Evolutionary conservation across 2,329 filamentous ascomycete species (phyloP).

Genomic region (Alternaria atra): DNA sequence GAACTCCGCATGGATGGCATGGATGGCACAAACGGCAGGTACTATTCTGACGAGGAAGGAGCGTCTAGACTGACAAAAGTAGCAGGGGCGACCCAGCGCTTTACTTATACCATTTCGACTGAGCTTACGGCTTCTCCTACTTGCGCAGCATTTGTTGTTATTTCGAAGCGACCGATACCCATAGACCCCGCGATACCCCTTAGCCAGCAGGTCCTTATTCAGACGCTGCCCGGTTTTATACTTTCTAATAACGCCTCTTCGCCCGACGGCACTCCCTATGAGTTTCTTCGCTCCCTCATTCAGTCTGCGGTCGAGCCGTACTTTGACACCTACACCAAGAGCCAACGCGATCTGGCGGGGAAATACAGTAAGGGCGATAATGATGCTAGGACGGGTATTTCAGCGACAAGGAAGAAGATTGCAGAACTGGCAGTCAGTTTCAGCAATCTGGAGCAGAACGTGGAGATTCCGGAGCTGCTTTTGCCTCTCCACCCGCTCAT

Average conservation of each 20-base stretch:
- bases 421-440: constrained; percentile 92
- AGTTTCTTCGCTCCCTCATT: constrained; percentile 89
- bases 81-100: constrained; percentile 57
- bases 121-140: constrained; percentile 82
- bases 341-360: constrained; percentile 47
- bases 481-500: constrained; percentile 89
- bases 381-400: constrained; percentile 92
- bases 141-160: constrained; percentile 85
- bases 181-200: constrained; percentile 86
- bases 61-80: constrained; percentile 47
- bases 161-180: constrained; percentile 88
- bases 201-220: constrained; percentile 87
- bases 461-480: constrained; percentile 93
- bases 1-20: constrained; percentile 48
- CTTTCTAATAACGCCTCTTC: constrained; percentile 73
- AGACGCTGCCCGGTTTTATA: constrained; percentile 86
- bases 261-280: constrained; percentile 84
- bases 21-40: constrained; percentile 45
- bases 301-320: constrained; percentile 93
- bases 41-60: constrained; percentile 14
- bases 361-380: constrained; percentile 78
- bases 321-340: constrained; percentile 95
- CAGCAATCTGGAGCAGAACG: constrained; percentile 93
- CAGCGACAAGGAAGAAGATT: constrained; percentile 96
- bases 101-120: constrained; percentile 80